Evolutionary conservation across 495 filamentous ascomycete species (phyloP).

Genomic region (Penicillium paxilli): DNA sequence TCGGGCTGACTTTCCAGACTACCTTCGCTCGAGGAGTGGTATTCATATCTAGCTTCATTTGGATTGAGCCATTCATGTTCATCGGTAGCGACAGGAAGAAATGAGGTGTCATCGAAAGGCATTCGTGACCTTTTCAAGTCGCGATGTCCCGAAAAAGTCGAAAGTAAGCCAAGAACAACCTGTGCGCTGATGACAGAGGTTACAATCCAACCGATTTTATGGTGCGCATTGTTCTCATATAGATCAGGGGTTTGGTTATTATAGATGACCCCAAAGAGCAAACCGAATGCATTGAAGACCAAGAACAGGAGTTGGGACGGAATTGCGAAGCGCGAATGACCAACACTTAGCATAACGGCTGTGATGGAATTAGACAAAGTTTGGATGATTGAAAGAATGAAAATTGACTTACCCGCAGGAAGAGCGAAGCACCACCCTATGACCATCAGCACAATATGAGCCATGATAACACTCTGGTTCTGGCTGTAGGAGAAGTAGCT

Average conservation of each 20-base stretch:
- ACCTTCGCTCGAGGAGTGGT: conserved; percentile 80
- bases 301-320: conserved; percentile 75
- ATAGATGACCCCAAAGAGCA: conserved; percentile 75
- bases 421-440: conserved; percentile 82
- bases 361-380: neutral
- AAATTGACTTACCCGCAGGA: conserved; percentile 63
- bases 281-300: conserved; percentile 64
- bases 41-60: conserved; percentile 78
- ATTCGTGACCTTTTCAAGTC: conserved; percentile 21
- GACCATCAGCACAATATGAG: conserved; percentile 81
- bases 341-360: conserved; percentile 86
- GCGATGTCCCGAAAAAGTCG: conserved; percentile 44
- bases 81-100: conserved; percentile 69
- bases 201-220: conserved; percentile 84
- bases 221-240: conserved; percentile 85
- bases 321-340: conserved; percentile 72
- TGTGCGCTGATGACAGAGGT: conserved; percentile 72
- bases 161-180: conserved; percentile 65
- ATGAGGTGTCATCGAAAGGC: conserved; percentile 46
- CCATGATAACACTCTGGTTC: conserved; percentile 64
- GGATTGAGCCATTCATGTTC: conserved; percentile 67
- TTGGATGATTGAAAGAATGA: neutral
- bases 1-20: conserved; percentile 80
- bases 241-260: conserved; percentile 82
- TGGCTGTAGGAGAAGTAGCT: conserved; percentile 78